A percentile compares a stretch with the other conserved stretches of the same genome.
These are phyloP conservation scores for Potentilla sterilis DNA, from an alignment of 306 rosid genomes.

Conservation along the genomic window DNA sequence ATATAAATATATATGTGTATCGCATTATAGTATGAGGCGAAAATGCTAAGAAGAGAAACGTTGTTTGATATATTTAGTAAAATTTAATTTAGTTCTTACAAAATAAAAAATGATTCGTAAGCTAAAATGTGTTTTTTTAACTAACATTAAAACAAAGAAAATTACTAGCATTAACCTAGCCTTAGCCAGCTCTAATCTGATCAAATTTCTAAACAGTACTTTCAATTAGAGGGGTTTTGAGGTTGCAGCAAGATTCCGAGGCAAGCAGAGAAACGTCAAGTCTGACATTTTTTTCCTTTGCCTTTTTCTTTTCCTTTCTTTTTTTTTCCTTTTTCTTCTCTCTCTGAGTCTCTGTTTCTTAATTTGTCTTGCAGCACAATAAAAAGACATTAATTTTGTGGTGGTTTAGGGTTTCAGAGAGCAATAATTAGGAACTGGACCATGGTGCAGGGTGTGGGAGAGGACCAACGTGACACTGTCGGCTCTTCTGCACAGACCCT, in stretches of 20 bases:
- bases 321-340: not conserved
- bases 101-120: too few species aligned
- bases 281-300: conserved; percentile 7
- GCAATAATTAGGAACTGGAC: conserved; percentile 70
- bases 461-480: conserved; percentile 83
- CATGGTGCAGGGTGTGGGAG: conserved; percentile 59
- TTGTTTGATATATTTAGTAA: too few species aligned
- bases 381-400: conserved; percentile 33
- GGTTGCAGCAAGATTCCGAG: conserved; percentile 47
- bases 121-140: too few species aligned
- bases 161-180: too few species aligned
- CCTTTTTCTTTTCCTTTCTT: not conserved
- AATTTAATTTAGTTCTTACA: too few species aligned
- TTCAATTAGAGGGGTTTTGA: not conserved
- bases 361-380: conserved; percentile 21
- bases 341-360: not conserved
- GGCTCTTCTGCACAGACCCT: conserved; percentile 50
- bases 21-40: too few species aligned
- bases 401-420: conserved; percentile 46
- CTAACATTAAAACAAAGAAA: too few species aligned
- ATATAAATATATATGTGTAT: too few species aligned
- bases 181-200: too few species aligned
- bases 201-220: too few species aligned
- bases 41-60: too few species aligned
- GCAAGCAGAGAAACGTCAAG: conserved; percentile 23